Conservation (phyloP, 805 yeast species). For the Lachancea fermentati region DNA sequence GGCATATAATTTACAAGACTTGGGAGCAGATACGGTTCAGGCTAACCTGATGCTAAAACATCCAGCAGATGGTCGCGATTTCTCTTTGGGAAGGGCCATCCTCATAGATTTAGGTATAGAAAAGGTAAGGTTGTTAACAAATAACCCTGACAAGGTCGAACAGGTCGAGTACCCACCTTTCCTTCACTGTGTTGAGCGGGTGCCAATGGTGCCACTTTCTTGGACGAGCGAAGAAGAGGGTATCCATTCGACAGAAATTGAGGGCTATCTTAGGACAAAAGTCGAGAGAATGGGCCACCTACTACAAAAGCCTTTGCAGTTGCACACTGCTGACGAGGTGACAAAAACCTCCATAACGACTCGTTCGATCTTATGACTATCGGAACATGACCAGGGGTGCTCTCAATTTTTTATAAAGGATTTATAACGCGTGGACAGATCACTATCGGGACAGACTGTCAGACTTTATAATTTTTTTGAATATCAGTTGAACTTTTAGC, state of each 20-base stretch:
- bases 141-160: constrained; percentile 91
- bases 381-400: not conserved
- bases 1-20: constrained; percentile 93
- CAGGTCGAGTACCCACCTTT: constrained; percentile 87
- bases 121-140: constrained; percentile 75
- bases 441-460: not conserved
- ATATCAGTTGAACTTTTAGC: not conserved
- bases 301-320: constrained; percentile 43
- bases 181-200: constrained; percentile 76
- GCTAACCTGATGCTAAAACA: constrained; percentile 89
- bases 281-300: constrained; percentile 97
- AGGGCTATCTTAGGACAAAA: constrained; percentile 89
- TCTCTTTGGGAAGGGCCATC: constrained; percentile 90
- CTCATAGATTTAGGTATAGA: constrained; percentile 72
- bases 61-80: constrained; percentile 97
- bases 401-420: not conserved
- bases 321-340: constrained; percentile 20
- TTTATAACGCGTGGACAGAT: not conserved
- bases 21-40: constrained; percentile 98
- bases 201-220: constrained; percentile 95
- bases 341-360: constrained; percentile 6
- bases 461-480: not conserved
- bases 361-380: constrained; percentile 4
- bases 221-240: constrained; percentile 67
- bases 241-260: constrained; percentile 77